phyloP scores from a whole-genome alignment of 257 asterid species.

The Asclepias syriaca region DNA sequence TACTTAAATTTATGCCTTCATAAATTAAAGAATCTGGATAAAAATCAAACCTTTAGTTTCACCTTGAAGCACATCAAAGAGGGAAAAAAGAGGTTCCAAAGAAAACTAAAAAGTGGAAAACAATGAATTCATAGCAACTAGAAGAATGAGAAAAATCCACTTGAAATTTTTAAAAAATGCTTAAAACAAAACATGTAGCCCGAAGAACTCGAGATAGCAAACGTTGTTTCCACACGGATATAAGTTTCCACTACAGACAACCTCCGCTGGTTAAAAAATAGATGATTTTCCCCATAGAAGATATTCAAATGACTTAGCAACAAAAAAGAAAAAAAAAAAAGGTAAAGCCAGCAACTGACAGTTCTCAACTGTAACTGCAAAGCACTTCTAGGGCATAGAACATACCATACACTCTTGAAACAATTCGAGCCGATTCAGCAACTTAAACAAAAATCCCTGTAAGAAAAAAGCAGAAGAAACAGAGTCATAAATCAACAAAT shows the following conservation, averaged over 20 bases:
- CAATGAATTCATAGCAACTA: background rate
- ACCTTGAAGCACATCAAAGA: background rate
- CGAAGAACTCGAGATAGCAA: background rate
- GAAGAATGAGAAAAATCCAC: background rate
- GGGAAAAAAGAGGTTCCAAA: background rate
- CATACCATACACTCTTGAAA: background rate
- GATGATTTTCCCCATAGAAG: background rate
- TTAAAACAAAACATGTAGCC: background rate
- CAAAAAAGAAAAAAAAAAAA: too few species aligned
- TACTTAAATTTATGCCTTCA: constrained; percentile 1
- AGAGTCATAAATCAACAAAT: background rate
- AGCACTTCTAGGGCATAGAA: too few species aligned
- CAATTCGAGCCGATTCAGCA: background rate
- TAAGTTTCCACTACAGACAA: background rate
- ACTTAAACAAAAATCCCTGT: background rate
- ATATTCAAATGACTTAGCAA: background rate
- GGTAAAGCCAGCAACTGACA: background rate
- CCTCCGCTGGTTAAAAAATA: background rate
- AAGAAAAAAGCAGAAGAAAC: background rate
- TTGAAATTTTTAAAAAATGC: background rate
- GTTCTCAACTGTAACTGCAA: background rate
- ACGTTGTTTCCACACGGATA: background rate
- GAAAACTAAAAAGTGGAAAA: background rate
- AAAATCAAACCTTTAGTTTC: background rate
- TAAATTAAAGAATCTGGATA: constrained; percentile 2